These are phyloP conservation scores for Ustilago esculenta DNA, from an alignment of 1,284 basidiomycete species.

Conservation along the genomic window DNA sequence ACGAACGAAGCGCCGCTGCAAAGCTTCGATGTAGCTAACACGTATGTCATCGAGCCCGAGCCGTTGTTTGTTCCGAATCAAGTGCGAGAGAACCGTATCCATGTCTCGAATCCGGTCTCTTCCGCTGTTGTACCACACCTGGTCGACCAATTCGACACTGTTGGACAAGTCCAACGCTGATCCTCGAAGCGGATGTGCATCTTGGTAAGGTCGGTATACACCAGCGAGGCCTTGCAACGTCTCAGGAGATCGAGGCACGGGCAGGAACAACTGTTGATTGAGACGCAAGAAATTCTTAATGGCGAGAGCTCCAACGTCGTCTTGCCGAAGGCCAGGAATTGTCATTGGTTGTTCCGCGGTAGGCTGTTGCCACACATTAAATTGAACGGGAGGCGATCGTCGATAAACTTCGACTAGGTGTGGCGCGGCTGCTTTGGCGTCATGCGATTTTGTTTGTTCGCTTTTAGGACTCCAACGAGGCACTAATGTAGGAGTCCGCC, in stretches of 20 bases:
- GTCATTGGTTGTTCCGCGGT: no score
- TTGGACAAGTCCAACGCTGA: background rate
- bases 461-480: no score
- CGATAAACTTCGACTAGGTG: no score
- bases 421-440: no score
- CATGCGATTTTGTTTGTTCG: no score
- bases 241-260: background rate
- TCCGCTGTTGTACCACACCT: background rate
- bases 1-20: constrained; percentile 2
- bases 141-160: background rate
- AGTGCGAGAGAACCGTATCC: background rate
- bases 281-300: background rate
- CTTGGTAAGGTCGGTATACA: constrained; percentile 4
- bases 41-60: constrained; percentile 7
- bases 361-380: no score
- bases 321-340: no score
- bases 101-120: constrained; percentile 10
- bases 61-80: background rate
- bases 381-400: no score
- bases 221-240: background rate
- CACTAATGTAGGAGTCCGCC: no score
- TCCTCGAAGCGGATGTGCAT: constrained; percentile 6
- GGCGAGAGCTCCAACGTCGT: no score
- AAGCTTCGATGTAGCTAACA: constrained; percentile 2
- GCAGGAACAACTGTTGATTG: background rate